Evolutionary conservation across 1,284 basidiomycete genomes (phyloP), one percentile per base, ranked within the genome.

Genomic region (Pascua sp.): DNA sequence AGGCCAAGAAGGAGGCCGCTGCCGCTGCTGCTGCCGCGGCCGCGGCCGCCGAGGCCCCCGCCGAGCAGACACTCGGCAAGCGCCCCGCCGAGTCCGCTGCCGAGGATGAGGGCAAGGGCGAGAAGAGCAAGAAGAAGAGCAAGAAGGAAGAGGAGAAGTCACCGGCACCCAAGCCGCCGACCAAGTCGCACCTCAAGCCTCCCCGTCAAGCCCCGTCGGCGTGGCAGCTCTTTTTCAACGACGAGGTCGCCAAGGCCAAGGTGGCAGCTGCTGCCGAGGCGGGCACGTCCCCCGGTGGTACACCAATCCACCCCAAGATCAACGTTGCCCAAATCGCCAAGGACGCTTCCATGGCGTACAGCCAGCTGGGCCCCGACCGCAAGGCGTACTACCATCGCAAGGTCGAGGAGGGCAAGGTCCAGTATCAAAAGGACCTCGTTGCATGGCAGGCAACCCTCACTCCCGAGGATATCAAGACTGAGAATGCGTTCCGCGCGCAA

Each of bases 151-250:
- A 64, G 42, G 65, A 67, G 55, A 63, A 68, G 48, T 66, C 66
- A 18, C 59, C 65, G 11, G 66, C 70, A 11, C 66, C 74, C 53
- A 75, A 76, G 64, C 67, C 75, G 2, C 70, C 73, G 9, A 65
- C 74, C 41, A 79, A 79, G 65, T 81, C 81, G 11, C 78, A 77
- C 32, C 81, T 96, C 57, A 87, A 87, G 58, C 91, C 90, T 39
- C 93, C 93, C 46, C 94, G 94, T 79, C 84, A 94, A 69, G 90
- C 93, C 12, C 91, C 90, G 7, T 94, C 91, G 7, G 91, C 92
- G 45, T 97, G 93, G 93, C 93, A 97, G 78, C 83, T 97, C 52
- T 97, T 92, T 80, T 96, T 97, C 77, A 92, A 91, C 42, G 91
- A 96, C 75, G 93, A 91, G 85, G 91, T 97, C 65, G 87, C 89